A percentile compares a stretch with the other conserved stretches of the same genome.
Conservation (phyloP, 768 basidiomycete genomes). For the Chalciporus sphaerocephalus region DNA sequence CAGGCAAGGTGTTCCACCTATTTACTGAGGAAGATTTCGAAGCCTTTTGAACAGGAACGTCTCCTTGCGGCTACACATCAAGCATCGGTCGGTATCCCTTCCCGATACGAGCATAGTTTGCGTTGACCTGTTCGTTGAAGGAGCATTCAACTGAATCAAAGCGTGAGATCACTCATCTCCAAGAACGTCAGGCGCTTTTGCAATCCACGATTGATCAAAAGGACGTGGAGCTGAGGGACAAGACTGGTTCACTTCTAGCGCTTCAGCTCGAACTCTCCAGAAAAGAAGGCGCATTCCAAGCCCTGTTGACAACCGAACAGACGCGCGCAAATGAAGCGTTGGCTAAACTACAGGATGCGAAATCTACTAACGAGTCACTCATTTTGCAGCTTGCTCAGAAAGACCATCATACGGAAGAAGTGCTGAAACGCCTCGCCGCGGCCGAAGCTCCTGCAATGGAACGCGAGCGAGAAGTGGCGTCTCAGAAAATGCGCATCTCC, state of each 20-base stretch:
- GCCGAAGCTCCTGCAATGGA: conserved; percentile 22
- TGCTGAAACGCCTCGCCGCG: conserved; percentile 20
- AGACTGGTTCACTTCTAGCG: conserved; percentile 7
- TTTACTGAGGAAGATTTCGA: not conserved
- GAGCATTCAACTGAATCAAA: conserved; percentile 12
- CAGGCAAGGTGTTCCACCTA: conserved; percentile 32
- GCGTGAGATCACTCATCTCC: conserved; percentile 15
- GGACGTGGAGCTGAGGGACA: conserved; percentile 9
- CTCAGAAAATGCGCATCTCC: conserved; percentile 17
- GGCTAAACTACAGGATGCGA: conserved; percentile 14
- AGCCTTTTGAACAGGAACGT: conserved; percentile 17
- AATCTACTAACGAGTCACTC: conserved; percentile 21
- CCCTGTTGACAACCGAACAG: conserved; percentile 24
- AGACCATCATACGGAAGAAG: conserved; percentile 17
- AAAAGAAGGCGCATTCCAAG: conserved; percentile 23
- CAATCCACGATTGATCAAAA: conserved; percentile 13
- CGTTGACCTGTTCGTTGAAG: conserved; percentile 11
- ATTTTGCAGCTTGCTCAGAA: conserved; percentile 19
- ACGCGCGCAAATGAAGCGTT: conserved; percentile 17
- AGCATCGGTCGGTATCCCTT: conserved; percentile 12
- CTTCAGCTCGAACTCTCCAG: conserved; percentile 24
- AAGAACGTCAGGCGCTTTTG: conserved; percentile 21
- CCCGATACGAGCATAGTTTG: not conserved
- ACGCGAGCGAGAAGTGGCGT: conserved; percentile 27
- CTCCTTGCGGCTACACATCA: conserved; percentile 18